Evolutionary conservation across 805 yeast genomes (phyloP).

Genomic region (Scheffersomyces amazonensis): DNA sequence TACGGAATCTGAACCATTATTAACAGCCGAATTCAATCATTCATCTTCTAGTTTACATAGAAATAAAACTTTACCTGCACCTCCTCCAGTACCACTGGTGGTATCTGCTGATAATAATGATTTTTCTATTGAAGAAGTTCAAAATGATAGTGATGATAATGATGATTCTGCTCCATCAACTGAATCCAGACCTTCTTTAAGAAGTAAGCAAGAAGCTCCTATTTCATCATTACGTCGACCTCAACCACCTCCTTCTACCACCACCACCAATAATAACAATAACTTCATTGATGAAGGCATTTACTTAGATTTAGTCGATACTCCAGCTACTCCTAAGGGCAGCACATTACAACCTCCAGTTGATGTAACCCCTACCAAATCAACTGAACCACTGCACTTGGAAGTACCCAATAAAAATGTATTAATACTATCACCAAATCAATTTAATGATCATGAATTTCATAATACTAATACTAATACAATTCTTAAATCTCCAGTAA

Average conservation of each 20-base stretch:
- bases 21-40: background rate
- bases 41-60: conserved; percentile 6
- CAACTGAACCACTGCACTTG: conserved; percentile 11
- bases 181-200: conserved; percentile 5
- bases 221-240: conserved; percentile 1
- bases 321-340: conserved; percentile 7
- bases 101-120: conserved; percentile 12
- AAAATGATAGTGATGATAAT: conserved; percentile 38
- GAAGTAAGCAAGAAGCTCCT: conserved; percentile 1
- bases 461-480: conserved; percentile 24
- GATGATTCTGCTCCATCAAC: conserved; percentile 2
- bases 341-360: conserved; percentile 11
- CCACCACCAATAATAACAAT: background rate
- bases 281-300: background rate
- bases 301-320: conserved; percentile 7
- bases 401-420: conserved; percentile 24
- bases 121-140: conserved; percentile 37
- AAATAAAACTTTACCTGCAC: conserved; percentile 13
- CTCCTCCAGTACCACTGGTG: conserved; percentile 6
- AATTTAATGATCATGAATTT: conserved; percentile 31
- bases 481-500: conserved; percentile 5
- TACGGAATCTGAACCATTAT: background rate
- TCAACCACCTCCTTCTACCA: conserved; percentile 2
- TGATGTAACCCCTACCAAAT: background rate
- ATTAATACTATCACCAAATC: conserved; percentile 38